Conservation (phyloP, 495 filamentous ascomycete genomes). For the Lasiosphaeriaceae sp. region DNA sequence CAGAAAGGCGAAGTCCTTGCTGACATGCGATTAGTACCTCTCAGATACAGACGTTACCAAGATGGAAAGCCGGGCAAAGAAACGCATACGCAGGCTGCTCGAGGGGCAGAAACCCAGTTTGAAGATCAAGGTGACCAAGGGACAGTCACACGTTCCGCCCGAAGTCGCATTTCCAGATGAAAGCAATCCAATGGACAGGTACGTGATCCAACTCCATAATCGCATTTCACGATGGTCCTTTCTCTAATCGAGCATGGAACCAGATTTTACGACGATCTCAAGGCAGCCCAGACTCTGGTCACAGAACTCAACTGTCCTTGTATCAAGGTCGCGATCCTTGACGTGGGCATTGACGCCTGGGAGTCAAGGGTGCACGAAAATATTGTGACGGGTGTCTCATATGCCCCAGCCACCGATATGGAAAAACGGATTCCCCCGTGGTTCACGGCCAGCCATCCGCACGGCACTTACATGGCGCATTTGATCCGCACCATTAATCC, state of each 20-base stretch:
- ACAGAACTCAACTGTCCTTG: background rate
- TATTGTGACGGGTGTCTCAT: background rate
- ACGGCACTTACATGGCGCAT: constrained; percentile 2
- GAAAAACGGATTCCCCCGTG: constrained; percentile 1
- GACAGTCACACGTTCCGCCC: too few species aligned
- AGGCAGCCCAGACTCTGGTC: background rate
- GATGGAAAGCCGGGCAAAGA: too few species aligned
- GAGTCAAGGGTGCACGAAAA: background rate
- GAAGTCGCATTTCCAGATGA: too few species aligned
- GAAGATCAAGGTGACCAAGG: too few species aligned
- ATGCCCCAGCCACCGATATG: background rate
- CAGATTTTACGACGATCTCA: background rate
- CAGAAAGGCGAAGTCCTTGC: too few species aligned
- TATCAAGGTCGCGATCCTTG: constrained; percentile 5
- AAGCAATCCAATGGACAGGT: too few species aligned
- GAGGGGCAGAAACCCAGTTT: too few species aligned
- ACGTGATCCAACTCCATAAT: too few species aligned
- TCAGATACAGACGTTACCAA: too few species aligned
- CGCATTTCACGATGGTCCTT: too few species aligned
- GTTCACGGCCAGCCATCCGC: constrained; percentile 3
- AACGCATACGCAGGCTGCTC: too few species aligned
- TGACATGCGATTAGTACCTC: too few species aligned
- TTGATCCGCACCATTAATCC: constrained; percentile 1
- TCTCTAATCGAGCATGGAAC: background rate
- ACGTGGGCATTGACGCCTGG: constrained; percentile 2